Percentiles rank a stretch among this genome's conserved stretches.
Evolutionary conservation across 768 basidiomycete genomes (phyloP).

Genomic region (Termitomyces sp.): DNA sequence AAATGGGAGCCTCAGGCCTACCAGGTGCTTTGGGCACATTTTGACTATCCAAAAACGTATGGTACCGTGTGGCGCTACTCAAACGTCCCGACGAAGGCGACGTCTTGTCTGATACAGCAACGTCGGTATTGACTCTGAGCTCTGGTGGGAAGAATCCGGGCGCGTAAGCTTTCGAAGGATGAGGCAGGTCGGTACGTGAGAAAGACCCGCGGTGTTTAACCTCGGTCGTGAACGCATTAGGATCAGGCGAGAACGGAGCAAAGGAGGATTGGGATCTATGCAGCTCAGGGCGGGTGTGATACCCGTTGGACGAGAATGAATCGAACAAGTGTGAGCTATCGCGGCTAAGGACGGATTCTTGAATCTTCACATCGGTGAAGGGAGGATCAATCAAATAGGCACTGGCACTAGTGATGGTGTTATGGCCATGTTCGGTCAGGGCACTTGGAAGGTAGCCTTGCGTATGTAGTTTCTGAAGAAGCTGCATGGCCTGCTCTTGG

Average conservation of each 20-base stretch:
- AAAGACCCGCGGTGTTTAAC: slow-evolving; percentile 30
- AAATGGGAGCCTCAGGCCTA: slow-evolving; percentile 38
- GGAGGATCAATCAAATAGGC: slow-evolving; percentile 4
- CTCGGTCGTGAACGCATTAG: slow-evolving; percentile 39
- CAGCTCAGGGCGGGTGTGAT: slow-evolving; percentile 25
- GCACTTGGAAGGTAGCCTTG: slow-evolving; percentile 28
- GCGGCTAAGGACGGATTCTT: slow-evolving; percentile 15
- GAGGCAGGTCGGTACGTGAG: slow-evolving; percentile 38
- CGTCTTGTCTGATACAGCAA: slow-evolving; percentile 24
- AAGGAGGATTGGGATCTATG: slow-evolving; percentile 41
- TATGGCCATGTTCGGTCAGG: slow-evolving; percentile 5
- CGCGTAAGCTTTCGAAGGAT: slow-evolving; percentile 44
- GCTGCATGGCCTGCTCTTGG: slow-evolving; percentile 56
- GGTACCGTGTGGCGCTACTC: slow-evolving; percentile 39
- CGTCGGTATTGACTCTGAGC: slow-evolving; percentile 24
- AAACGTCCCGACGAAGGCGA: slow-evolving; percentile 41
- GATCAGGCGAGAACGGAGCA: slow-evolving; percentile 79
- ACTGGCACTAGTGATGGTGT: slow-evolving; percentile 5
- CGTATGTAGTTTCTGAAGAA: slow-evolving; percentile 51
- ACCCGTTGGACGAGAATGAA: slow-evolving; percentile 16
- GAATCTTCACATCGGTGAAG: slow-evolving; percentile 13
- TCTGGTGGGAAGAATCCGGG: slow-evolving; percentile 46
- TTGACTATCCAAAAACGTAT: slow-evolving; percentile 37
- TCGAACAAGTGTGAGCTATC: slow-evolving; percentile 14
- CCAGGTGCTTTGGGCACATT: slow-evolving; percentile 32